Base-by-base conservation (phyloP, 345 rosid genomes). In the Carallia pectinifolia region DNA sequence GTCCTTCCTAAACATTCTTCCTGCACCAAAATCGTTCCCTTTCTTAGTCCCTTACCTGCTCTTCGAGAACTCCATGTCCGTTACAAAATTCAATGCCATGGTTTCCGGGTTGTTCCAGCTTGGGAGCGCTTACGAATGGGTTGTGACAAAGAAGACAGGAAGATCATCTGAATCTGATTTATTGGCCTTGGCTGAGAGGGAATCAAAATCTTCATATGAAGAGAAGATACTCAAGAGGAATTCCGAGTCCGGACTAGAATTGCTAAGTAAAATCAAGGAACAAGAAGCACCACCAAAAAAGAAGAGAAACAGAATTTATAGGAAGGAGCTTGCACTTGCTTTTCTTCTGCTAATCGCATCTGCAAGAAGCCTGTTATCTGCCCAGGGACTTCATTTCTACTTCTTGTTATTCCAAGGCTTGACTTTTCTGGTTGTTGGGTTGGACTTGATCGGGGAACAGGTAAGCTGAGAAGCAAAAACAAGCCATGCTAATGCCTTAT, bases 401-500 rank as follows among this genome's bases (percentile, higher is more conserved):
- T 92, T 87, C 84, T 80, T 92, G 87, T 68, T 92, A 69, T 92
- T 92, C 60, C 98, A 92, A 74, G 98, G 98, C 13, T 62, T 92
- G 77, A 83, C 95, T 16, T 92, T 92, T 78, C 86, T 92, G 66
- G 89, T 81, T 31, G 86, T 90, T 65, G 98, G 98, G 12, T 76
- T 92, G 92, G 98, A 92, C 70, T 82, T 90, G 90, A 92, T 92
- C 53, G 98, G 98, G 29, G 98, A 92, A 85, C 98, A 92, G 75
- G 76, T 87, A 38, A 82, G 81, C 83, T 92, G 77, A 83, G 61
- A 61, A 48, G 34, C 3, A 47, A 33, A 33, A 23, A 23, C 23
- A 23, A 23, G 23, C 23, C 23, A 23, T 23, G 23, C 23, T 1
- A 64, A 7, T 10, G 6, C 18, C 58, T 48, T 47, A 18, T 53